phyloP scores from a whole-genome alignment of 495 filamentous ascomycete species.

The Rusavskia elegans region DNA sequence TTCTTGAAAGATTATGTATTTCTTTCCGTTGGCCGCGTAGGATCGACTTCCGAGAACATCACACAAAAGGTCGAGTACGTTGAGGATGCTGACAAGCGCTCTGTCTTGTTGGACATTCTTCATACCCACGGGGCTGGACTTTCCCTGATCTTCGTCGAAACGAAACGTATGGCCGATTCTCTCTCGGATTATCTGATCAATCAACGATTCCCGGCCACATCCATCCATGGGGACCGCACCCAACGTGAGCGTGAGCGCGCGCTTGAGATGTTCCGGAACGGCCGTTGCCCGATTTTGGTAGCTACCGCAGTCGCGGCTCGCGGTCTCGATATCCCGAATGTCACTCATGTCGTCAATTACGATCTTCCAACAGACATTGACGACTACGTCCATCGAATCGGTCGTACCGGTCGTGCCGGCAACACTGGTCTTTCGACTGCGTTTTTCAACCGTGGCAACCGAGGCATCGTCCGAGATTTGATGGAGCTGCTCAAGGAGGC shows the following conservation, averaged over 20 bases:
- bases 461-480: constrained; percentile 87
- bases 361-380: constrained; percentile 97
- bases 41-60: constrained; percentile 99
- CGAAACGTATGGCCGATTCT: constrained; percentile 98
- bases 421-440: constrained; percentile 97
- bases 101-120: constrained; percentile 89
- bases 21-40: constrained; percentile 95
- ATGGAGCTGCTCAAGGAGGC: constrained; percentile 95
- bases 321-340: constrained; percentile 93
- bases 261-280: constrained; percentile 91
- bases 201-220: constrained; percentile 95
- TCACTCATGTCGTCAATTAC: constrained; percentile 98
- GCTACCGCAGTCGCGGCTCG: constrained; percentile 95
- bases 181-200: constrained; percentile 96
- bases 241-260: constrained; percentile 98
- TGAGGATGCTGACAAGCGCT: constrained; percentile 93
- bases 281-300: constrained; percentile 86
- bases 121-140: constrained; percentile 87
- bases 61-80: constrained; percentile 98
- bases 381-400: constrained; percentile 98
- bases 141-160: constrained; percentile 96
- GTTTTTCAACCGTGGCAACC: constrained; percentile 99
- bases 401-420: constrained; percentile 98
- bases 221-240: constrained; percentile 95
- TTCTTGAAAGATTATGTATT: constrained; percentile 98